Evolutionary conservation across 345 rosid genomes (phyloP), one percentile per base, ranked within the genome.

Genomic region (Viola odorata): DNA sequence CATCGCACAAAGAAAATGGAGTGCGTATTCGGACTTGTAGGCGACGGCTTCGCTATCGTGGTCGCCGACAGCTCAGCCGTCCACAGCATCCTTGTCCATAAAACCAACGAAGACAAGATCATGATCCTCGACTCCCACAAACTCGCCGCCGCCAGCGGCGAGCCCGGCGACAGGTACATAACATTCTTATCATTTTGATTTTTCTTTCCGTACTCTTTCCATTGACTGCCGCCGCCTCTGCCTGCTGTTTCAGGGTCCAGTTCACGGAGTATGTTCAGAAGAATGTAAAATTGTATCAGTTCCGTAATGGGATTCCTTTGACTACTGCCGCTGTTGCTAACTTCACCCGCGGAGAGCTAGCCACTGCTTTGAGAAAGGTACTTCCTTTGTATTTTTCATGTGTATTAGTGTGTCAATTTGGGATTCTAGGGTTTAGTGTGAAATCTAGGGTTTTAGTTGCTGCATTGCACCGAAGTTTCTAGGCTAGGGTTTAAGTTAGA

Each of bases 231-330:
- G 4, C 0, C 61, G 53, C 41, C 17, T 9, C 57, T 50, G 2
- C 1, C 41, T 4, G 41, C 45, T 58, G 9, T 44, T 57, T 63
- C 68, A 90, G 97, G 64, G 96, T 94, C 74, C 99, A 90, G 71
- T 94, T 94, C 79, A 90, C 97, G 64, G 96, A 94, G 86, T 94
- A 78, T 38, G 81, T 94, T 41, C 97, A 94, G 84, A 94, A 94
- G 87, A 94, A 94, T 78, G 96, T 90, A 72, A 77, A 95, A 32
- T 68, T 94, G 69, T 88, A 94, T 62, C 97, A 94, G 80, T 94
- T 89, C 50, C 81, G 95, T 0, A 94, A 94, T 44, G 96, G 99
- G 55, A 83, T 94, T 58, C 96, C 99, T 12, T 80, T 94, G 77
- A 90, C 96, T 0, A 90, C 97, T 0, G 80, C 91, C 1, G 97